phyloP scores from a whole-genome alignment of 2,329 filamentous ascomycete species.

The Cladophialophora immunda region DNA sequence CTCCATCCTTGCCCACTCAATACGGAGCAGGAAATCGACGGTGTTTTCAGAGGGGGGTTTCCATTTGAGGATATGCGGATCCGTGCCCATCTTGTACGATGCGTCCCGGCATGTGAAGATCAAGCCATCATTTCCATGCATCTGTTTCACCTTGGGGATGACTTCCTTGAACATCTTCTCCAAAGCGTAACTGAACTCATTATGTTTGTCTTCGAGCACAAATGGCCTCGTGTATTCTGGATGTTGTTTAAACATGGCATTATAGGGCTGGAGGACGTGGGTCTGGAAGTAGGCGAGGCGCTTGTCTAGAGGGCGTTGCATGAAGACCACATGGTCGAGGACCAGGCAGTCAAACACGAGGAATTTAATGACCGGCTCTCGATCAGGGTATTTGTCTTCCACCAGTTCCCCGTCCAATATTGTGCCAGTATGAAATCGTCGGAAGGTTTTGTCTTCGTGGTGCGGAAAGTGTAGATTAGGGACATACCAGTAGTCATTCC shows the following conservation, averaged over 20 bases:
- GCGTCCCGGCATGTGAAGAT: constrained; percentile 96
- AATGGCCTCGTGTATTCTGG: constrained; percentile 78
- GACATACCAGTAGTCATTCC: constrained; percentile 95
- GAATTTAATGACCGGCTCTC: constrained; percentile 76
- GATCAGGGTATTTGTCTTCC: constrained; percentile 76
- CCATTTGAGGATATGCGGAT: constrained; percentile 96
- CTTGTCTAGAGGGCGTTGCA: constrained; percentile 84
- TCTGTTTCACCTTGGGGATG: constrained; percentile 75
- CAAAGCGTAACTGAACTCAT: constrained; percentile 87
- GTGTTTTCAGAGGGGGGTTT: constrained; percentile 96
- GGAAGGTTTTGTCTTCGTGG: constrained; percentile 65
- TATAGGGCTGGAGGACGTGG: constrained; percentile 80
- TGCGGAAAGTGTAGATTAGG: constrained; percentile 82
- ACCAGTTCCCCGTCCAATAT: constrained; percentile 94
- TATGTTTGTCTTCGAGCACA: constrained; percentile 84
- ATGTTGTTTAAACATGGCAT: constrained; percentile 75
- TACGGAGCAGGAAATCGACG: constrained; percentile 84
- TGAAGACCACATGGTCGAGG: constrained; percentile 77
- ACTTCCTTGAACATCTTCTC: constrained; percentile 91
- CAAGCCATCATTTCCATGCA: constrained; percentile 92
- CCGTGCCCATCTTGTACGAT: constrained; percentile 87
- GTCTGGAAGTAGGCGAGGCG: constrained; percentile 86
- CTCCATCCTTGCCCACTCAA: constrained; percentile 77
- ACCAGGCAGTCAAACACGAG: constrained; percentile 94
- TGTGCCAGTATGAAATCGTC: constrained; percentile 78